Evolutionary conservation across 129 eudicot genomes (phyloP).

Genomic region (Artemisia tridentata): DNA sequence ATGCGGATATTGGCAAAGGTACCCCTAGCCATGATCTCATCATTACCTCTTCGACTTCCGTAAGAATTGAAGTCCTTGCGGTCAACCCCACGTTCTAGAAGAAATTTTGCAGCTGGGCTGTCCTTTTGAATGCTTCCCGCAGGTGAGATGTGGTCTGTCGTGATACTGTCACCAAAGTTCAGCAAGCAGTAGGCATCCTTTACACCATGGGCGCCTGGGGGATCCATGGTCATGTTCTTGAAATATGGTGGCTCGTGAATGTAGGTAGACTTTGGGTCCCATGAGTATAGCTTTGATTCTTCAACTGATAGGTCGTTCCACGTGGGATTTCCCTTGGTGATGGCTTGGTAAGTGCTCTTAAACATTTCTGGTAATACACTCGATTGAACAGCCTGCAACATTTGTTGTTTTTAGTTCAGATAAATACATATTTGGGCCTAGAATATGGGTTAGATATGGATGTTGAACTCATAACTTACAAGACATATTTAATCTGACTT

Average conservation of each 20-base stretch:
- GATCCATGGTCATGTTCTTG: constrained; percentile 70
- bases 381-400: not conserved
- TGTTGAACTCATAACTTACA: not conserved
- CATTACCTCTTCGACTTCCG: constrained; percentile 70
- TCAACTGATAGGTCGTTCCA: not conserved
- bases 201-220: constrained; percentile 25
- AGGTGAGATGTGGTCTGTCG: constrained; percentile 81
- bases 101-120: constrained; percentile 72
- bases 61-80: constrained; percentile 71
- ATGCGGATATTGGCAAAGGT: constrained; percentile 65
- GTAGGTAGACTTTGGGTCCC: constrained; percentile 24
- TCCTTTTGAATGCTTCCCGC: constrained; percentile 87
- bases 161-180: constrained; percentile 76
- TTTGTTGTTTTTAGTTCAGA: constrained; percentile 9
- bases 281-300: not conserved
- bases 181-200: constrained; percentile 34
- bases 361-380: not conserved
- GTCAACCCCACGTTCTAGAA: constrained; percentile 65
- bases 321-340: not conserved
- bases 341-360: not conserved
- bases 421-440: not conserved
- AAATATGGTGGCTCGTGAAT: constrained; percentile 79
- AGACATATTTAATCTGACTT: constrained; percentile 9
- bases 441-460: not conserved
- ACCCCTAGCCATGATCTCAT: constrained; percentile 69